Percentiles rank a stretch among this genome's conserved stretches.
phyloP scores from a whole-genome alignment of 179 eudicot genomes.

The Nepenthes alata region DNA sequence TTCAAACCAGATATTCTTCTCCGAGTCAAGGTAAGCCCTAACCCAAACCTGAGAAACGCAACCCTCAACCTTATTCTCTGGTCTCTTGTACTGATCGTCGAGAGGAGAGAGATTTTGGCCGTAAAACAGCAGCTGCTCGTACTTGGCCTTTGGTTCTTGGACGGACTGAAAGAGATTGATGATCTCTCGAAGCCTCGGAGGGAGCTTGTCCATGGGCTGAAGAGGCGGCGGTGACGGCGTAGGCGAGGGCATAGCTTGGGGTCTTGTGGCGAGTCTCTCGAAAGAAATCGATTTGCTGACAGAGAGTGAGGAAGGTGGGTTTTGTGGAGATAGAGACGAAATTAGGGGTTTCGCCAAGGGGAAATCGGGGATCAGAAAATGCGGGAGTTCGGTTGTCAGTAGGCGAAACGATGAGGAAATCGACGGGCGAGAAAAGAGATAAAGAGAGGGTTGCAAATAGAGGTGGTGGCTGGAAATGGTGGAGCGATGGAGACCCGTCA shows the following conservation, averaged over 20 bases:
- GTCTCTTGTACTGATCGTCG: conserved; percentile 33
- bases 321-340: conserved; percentile 10
- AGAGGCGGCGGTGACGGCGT: conserved; percentile 24
- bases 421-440: conserved; percentile 24
- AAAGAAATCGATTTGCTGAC: conserved; percentile 39
- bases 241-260: conserved; percentile 16
- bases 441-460: background rate
- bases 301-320: conserved; percentile 12
- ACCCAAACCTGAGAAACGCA: conserved; percentile 96
- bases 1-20: conserved; percentile 47
- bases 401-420: conserved; percentile 26
- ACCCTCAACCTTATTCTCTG: conserved; percentile 71
- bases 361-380: conserved; percentile 16
- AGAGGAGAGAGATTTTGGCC: conserved; percentile 42
- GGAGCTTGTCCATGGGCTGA: conserved; percentile 48
- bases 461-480: background rate
- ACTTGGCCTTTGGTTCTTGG: conserved; percentile 52
- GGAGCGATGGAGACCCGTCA: background rate
- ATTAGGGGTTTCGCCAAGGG: conserved; percentile 22
- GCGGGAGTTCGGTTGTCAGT: conserved; percentile 27
- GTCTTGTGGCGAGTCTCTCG: conserved; percentile 37
- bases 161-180: conserved; percentile 55
- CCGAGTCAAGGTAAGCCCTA: conserved; percentile 41
- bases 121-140: conserved; percentile 58
- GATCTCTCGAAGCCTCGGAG: conserved; percentile 67